Conservation (phyloP, 108 stramenopile species). For the Asterionellopsis glacialis region DNA sequence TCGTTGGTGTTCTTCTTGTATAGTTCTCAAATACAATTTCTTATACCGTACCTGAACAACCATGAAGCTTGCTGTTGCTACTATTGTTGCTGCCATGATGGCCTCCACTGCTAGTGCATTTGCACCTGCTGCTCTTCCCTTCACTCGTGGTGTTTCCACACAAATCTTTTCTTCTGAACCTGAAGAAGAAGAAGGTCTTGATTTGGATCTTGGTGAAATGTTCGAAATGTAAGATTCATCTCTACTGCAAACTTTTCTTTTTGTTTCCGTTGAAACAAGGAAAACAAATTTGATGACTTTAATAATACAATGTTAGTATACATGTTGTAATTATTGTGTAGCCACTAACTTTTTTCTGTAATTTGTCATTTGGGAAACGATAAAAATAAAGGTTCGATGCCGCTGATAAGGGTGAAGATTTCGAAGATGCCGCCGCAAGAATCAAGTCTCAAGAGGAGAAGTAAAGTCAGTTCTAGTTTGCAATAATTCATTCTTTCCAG, state of each 20-base stretch:
- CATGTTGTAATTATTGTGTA: too few relatives aligned
- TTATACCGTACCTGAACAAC: conserved; percentile 5
- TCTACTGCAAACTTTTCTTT: too few relatives aligned
- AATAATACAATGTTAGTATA: too few relatives aligned
- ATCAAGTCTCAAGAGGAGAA: conserved; percentile 31
- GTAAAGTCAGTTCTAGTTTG: too few relatives aligned
- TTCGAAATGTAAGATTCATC: conserved; percentile 56
- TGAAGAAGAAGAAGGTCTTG: conserved; percentile 67
- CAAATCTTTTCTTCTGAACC: conserved; percentile 40
- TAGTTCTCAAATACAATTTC: too few relatives aligned
- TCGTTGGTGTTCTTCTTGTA: too few relatives aligned
- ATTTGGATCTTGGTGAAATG: conserved; percentile 84
- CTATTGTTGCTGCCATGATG: conserved; percentile 17
- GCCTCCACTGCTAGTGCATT: conserved; percentile 40
- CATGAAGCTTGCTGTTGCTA: conserved; percentile 49
- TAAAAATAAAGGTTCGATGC: conserved; percentile 76
- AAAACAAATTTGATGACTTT: too few relatives aligned
- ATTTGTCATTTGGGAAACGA: too few relatives aligned
- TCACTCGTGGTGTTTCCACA: conserved; percentile 10
- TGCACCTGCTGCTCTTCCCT: conserved; percentile 30
- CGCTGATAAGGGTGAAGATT: conserved; percentile 75
- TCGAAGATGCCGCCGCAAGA: conserved; percentile 75
- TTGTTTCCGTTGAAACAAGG: too few relatives aligned
- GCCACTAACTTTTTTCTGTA: too few relatives aligned
- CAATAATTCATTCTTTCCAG: too few relatives aligned